These are phyloP conservation scores for Phytophthora pistaciae DNA, from an alignment of 352 stramenopile genomes.

Conservation along the genomic window DNA sequence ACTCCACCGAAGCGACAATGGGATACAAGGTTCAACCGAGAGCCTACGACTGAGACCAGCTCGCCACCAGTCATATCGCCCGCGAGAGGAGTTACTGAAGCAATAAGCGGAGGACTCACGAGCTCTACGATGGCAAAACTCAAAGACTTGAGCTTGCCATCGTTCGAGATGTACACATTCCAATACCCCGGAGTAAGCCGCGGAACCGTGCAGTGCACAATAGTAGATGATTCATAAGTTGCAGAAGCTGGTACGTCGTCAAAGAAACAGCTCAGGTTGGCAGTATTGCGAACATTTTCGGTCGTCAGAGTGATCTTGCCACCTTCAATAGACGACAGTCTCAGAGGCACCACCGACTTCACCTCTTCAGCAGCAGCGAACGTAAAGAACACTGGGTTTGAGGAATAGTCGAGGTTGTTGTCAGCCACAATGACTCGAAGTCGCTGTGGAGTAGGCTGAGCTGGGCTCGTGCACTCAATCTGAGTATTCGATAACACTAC, in stretches of 20 bases:
- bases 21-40: constrained; percentile 58
- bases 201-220: constrained; percentile 52
- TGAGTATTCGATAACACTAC: constrained; percentile 37
- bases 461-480: constrained; percentile 59
- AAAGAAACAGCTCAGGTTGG: constrained; percentile 71
- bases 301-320: constrained; percentile 48
- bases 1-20: constrained; percentile 79
- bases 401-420: constrained; percentile 74
- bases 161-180: constrained; percentile 59
- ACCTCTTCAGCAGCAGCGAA: constrained; percentile 61
- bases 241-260: constrained; percentile 31
- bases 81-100: constrained; percentile 39
- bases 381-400: constrained; percentile 42
- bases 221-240: constrained; percentile 42
- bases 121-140: constrained; percentile 52
- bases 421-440: constrained; percentile 62
- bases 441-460: constrained; percentile 20
- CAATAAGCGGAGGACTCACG: constrained; percentile 57
- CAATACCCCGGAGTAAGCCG: constrained; percentile 32
- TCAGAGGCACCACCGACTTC: constrained; percentile 36
- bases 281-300: constrained; percentile 42
- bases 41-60: constrained; percentile 53
- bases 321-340: constrained; percentile 42
- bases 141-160: constrained; percentile 52
- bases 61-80: constrained; percentile 48